phyloP scores from a whole-genome alignment of 192 early-diverging fungal genomes.

The Umbelopsis sp. region DNA sequence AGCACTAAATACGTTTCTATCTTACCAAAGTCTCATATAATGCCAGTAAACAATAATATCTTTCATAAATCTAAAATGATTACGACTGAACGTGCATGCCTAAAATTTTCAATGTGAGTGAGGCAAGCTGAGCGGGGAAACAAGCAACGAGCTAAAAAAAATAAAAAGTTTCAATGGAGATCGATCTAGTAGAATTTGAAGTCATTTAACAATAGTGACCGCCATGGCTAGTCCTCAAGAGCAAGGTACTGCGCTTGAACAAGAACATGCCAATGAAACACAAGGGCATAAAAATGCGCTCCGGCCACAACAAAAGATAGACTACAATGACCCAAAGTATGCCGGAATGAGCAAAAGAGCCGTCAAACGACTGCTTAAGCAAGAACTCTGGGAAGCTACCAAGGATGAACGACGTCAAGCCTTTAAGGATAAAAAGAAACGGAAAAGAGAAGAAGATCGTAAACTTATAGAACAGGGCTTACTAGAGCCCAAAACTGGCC shows the following conservation, averaged over 20 bases:
- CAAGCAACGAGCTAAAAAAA: no score
- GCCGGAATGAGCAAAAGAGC: constrained; percentile 68
- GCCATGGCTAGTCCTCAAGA: neutral
- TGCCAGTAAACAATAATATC: no score
- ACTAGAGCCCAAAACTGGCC: constrained; percentile 25
- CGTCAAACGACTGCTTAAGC: constrained; percentile 68
- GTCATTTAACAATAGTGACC: no score
- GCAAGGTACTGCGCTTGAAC: neutral
- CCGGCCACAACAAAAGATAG: neutral
- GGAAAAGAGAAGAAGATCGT: constrained; percentile 50
- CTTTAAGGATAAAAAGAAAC: constrained; percentile 53
- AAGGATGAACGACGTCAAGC: constrained; percentile 50
- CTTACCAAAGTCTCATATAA: no score
- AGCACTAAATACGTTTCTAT: no score
- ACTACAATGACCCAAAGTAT: constrained; percentile 43
- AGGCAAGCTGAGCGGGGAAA: no score
- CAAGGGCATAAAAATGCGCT: neutral
- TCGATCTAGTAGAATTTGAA: no score
- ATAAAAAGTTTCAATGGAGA: no score
- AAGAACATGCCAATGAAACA: neutral
- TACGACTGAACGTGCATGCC: no score
- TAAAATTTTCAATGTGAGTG: no score
- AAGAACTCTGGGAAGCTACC: constrained; percentile 57
- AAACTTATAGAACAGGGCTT: constrained; percentile 47
- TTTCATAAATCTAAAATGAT: no score